Evolutionary conservation across 2,329 filamentous ascomycete genomes (phyloP).

Genomic region (Fusarium chaquense): DNA sequence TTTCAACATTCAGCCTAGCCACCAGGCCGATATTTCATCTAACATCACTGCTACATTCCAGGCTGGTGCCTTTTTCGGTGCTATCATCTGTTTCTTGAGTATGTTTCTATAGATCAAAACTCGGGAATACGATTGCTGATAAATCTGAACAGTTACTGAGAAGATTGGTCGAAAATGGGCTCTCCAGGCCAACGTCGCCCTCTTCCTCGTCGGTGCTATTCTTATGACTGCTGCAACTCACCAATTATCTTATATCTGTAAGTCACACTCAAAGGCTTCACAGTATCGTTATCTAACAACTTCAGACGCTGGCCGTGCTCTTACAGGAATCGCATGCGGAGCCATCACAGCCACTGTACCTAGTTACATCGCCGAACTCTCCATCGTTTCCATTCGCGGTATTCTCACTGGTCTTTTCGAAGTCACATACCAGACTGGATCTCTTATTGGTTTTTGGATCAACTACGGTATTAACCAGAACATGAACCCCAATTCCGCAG

Average conservation of each 20-base stretch:
- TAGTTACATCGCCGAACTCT: conserved; percentile 73
- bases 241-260: conserved; percentile 59
- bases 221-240: conserved; percentile 57
- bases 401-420: conserved; percentile 66
- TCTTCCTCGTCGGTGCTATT: conserved; percentile 60
- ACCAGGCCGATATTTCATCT: conserved; percentile 51
- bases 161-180: conserved; percentile 63
- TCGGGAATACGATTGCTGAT: background rate
- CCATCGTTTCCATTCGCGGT: conserved; percentile 68
- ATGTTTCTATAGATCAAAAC: background rate
- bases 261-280: background rate
- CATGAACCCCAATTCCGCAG: conserved; percentile 50
- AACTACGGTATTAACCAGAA: conserved; percentile 59
- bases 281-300: background rate
- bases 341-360: conserved; percentile 69
- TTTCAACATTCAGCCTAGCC: conserved; percentile 49
- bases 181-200: conserved; percentile 58
- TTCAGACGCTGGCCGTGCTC: conserved; percentile 67
- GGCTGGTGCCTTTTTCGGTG: conserved; percentile 66
- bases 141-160: conserved; percentile 54
- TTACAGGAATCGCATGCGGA: conserved; percentile 69
- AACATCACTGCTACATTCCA: conserved; percentile 63
- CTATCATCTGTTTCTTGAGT: conserved; percentile 60
- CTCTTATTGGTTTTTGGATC: conserved; percentile 65
- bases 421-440: conserved; percentile 66